These are phyloP conservation scores for Sporisorium exsertum DNA, from an alignment of 1,284 basidiomycete genomes.

Conservation along the genomic window DNA sequence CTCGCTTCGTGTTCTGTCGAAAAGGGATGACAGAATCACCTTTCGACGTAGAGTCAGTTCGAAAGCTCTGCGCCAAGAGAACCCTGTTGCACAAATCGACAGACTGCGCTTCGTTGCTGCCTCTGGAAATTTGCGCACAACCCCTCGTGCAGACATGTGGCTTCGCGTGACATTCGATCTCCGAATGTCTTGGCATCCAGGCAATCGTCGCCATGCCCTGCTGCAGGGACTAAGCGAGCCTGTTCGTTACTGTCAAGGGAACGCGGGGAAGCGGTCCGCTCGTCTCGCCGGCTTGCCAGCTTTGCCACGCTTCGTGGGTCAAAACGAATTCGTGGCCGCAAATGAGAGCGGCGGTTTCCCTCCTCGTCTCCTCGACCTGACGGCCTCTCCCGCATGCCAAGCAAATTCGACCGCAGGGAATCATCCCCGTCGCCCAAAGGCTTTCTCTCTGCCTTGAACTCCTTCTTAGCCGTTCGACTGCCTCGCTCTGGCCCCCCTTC, in stretches of 20 bases:
- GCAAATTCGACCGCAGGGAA: conserved; percentile 5
- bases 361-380: not conserved
- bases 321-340: not conserved
- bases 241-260: not conserved
- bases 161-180: not conserved
- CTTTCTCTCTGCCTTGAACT: not conserved
- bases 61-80: not conserved
- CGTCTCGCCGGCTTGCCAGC: not conserved
- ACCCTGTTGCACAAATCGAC: not conserved
- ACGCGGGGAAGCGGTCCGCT: not conserved
- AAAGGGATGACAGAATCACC: not conserved
- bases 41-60: not conserved
- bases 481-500: not conserved
- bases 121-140: not conserved
- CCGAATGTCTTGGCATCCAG: conserved; percentile 1
- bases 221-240: too few relatives aligned
- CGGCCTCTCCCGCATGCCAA: not conserved
- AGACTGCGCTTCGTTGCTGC: not conserved
- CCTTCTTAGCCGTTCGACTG: not conserved
- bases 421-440: not conserved
- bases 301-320: not conserved
- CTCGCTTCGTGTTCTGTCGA: not conserved
- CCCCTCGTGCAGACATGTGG: not conserved
- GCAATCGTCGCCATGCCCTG: not conserved
- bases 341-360: not conserved